Base-by-base conservation (phyloP, 306 rosid genomes). In the Vigna trinervia region DNA sequence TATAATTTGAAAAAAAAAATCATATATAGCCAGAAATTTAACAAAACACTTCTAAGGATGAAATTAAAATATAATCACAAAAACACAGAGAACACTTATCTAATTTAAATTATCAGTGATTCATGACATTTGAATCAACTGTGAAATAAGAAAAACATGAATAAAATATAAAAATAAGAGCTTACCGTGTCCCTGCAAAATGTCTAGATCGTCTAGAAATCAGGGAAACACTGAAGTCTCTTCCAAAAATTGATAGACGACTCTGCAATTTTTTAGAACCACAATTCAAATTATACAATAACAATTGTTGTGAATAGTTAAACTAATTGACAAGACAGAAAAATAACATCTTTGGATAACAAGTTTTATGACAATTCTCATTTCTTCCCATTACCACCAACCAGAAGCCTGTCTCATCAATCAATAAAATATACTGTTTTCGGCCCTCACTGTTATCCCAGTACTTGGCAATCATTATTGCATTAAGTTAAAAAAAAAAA, bases 171-270 rank as follows among this genome's bases (percentile, higher is more conserved):
- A 19, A 45, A 83, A 47, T 11, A 79, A 52, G 53, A 77, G 39
- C 83, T 82, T 81, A 93, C 98, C 97, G 97, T 75, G 98, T 95
- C 84, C 98, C 98, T 6, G 98, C 98, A 87, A 95, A 95, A 87
- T 92, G 97, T 67, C 97, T 90, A 74, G 98, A 95, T 69, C 98
- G 95, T 67, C 97, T 88, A 78, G 98, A 91, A 83, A 95, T 87
- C 86, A 95, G 69, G 80, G 92, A 83, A 75, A 90, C 86, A 62
- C 96, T 84, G 80, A 95, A 92, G 83, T 95, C 97, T 89, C 93
- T 90, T 75, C 98, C 98, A 75, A 88, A 95, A 60, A 95, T 90
- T 48, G 98, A 92, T 80, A 90, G 80, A 45, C 98, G 96, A 26
- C 43, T 71, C 96, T 95, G 97, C 86, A 82, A 78, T 63, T 62